Evolutionary conservation across 2,329 filamentous ascomycete species (phyloP).

Genomic region (Exophiala calicioides): DNA sequence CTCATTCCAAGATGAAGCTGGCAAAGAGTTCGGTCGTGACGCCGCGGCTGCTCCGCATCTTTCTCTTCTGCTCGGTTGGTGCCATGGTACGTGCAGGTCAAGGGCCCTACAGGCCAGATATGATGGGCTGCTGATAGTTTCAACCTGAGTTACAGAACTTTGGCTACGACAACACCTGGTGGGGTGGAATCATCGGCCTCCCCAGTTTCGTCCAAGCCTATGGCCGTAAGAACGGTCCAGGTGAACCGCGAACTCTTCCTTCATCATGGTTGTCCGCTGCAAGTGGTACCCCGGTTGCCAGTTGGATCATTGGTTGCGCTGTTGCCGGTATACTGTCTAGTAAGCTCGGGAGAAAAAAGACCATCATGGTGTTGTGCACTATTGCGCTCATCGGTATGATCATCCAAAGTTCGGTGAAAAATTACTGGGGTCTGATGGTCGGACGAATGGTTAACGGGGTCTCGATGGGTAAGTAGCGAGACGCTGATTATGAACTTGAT

Average conservation of each 20-base stretch:
- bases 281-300: not conserved
- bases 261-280: constrained; percentile 11
- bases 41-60: no score
- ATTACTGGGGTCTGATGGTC: constrained; percentile 33
- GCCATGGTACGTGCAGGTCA: not conserved
- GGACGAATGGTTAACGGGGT: constrained; percentile 32
- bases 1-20: no score
- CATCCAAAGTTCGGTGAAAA: constrained; percentile 19
- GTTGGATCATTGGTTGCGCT: not conserved
- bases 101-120: no score
- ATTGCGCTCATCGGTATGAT: constrained; percentile 21
- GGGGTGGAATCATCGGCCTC: constrained; percentile 22
- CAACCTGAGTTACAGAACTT: constrained; percentile 15
- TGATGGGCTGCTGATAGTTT: not conserved
- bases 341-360: constrained; percentile 24
- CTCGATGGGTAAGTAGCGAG: constrained; percentile 12
- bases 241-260: constrained; percentile 1
- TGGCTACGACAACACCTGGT: constrained; percentile 29
- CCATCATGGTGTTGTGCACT: constrained; percentile 17
- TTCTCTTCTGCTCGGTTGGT: constrained; percentile 2
- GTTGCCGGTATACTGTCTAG: not conserved
- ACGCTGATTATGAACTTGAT: not conserved
- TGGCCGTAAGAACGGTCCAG: constrained; percentile 6
- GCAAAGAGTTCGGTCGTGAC: no score
- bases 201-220: constrained; percentile 18